These are phyloP conservation scores for Plantago coronopus DNA, from an alignment of 305 asterid species.

Conservation along the genomic window DNA sequence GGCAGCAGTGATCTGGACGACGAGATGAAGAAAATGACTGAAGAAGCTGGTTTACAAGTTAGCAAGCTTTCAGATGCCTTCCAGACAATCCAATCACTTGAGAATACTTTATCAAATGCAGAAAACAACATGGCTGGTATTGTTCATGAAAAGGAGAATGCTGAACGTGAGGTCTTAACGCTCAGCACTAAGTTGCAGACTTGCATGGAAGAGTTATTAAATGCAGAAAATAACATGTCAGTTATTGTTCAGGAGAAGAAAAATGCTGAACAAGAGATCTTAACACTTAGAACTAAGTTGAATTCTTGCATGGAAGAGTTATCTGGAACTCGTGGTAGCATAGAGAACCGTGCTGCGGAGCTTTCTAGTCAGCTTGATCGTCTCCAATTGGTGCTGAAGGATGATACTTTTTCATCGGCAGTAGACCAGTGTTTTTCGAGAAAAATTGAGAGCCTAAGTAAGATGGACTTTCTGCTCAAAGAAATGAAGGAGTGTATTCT, in stretches of 20 bases:
- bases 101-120: conserved; percentile 49
- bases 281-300: conserved; percentile 54
- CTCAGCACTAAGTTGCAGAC: conserved; percentile 60
- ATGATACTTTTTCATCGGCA: conserved; percentile 51
- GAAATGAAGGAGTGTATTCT: conserved; percentile 51
- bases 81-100: conserved; percentile 57
- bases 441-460: conserved; percentile 55
- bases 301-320: conserved; percentile 70
- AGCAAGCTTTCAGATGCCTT: conserved; percentile 64
- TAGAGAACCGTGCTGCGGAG: conserved; percentile 48
- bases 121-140: conserved; percentile 43
- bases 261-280: conserved; percentile 48
- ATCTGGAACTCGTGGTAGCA: conserved; percentile 55
- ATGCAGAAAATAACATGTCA: conserved; percentile 40
- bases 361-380: conserved; percentile 49
- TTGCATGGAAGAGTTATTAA: conserved; percentile 67
- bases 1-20: conserved; percentile 54
- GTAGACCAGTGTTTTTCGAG: conserved; percentile 46
- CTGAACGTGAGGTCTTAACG: conserved; percentile 46
- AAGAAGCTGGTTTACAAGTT: conserved; percentile 56
- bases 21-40: conserved; percentile 70
- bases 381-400: conserved; percentile 60
- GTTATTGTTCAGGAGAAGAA: conserved; percentile 57
- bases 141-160: conserved; percentile 48
- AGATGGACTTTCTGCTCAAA: conserved; percentile 48